phyloP scores from a whole-genome alignment of 202 grass and related monocot species.

The Alloteropsis angusta region DNA sequence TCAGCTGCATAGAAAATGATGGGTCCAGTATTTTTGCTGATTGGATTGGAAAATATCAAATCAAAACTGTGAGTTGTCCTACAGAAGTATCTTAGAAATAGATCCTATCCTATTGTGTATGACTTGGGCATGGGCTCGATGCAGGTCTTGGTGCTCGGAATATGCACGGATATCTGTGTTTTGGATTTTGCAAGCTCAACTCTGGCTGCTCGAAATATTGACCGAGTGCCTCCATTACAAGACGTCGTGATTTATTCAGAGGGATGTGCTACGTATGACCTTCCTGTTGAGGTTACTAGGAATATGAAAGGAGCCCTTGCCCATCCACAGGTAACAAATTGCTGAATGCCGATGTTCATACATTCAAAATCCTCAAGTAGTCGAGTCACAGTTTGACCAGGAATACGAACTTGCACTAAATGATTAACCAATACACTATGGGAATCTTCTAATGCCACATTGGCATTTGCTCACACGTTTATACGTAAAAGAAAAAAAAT shows the following conservation, averaged over 20 bases:
- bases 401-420: neutral
- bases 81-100: neutral
- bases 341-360: too few species aligned
- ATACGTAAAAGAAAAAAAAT: neutral
- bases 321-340: constrained; percentile 85
- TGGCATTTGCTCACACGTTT: neutral
- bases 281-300: constrained; percentile 49
- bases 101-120: neutral
- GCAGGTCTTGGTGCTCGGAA: constrained; percentile 77
- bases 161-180: constrained; percentile 85
- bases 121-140: constrained; percentile 6
- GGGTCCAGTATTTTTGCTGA: constrained; percentile 69
- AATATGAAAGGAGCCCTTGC: constrained; percentile 62
- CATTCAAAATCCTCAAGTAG: neutral
- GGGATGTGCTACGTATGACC: constrained; percentile 88
- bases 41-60: constrained; percentile 58
- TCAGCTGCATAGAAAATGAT: constrained; percentile 63
- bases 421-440: neutral
- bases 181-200: constrained; percentile 73
- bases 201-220: constrained; percentile 75
- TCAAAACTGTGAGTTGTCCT: constrained; percentile 46
- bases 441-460: neutral
- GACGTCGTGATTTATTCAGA: constrained; percentile 81
- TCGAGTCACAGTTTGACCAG: neutral
- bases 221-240: constrained; percentile 51